Evolutionary conservation across 345 rosid species (phyloP), one percentile per base, ranked within the genome.

Genomic region (Dovyalis caffra): DNA sequence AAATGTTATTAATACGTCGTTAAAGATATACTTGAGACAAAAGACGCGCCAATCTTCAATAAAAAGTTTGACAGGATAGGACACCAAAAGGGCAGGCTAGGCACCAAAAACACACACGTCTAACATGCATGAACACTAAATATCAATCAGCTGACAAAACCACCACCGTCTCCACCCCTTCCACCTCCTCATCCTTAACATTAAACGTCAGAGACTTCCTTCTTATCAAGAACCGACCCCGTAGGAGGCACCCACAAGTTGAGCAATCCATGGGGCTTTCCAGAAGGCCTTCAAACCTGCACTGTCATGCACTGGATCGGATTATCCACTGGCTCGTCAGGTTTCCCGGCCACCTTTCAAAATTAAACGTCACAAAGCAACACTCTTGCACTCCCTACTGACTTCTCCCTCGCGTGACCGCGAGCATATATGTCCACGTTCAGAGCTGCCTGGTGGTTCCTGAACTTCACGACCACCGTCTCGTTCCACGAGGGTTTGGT

Each of bases 271-370:
- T 45, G 68, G 5, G 76, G 72, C 68, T 32, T 34, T 14, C 80
- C 76, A 12, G 72, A 77, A 25, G 76, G 72, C 71, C 72, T 60
- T 71, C 75, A 65, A 0, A 77, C 72, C 71, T 77, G 80, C 35
- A 71, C 60, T 34, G 49, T 71, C 68, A 57, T 53, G 67, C 76
- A 65, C 62, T 77, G 68, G 23, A 77, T 71, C 2, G 76, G 72
- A 58, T 77, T 77, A 34, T 66, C 72, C 5, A 23, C 56, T 3
- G 70, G 70, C 2, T 69, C 64, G 5, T 61, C 63, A 1, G 53
- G 69, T 34, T 67, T 35, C n/a, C n/a, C n/a, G n/a, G n/a, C 74
- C 70, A 9, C 69, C 74, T 3, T 34, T 76, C 65, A 76, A 49
- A 76, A 53, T 1, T n/a, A n/a, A n/a, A n/a, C n/a, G n/a, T n/a